Conservation (phyloP, 805 yeast species). For the Komagataella mondaviorum region DNA sequence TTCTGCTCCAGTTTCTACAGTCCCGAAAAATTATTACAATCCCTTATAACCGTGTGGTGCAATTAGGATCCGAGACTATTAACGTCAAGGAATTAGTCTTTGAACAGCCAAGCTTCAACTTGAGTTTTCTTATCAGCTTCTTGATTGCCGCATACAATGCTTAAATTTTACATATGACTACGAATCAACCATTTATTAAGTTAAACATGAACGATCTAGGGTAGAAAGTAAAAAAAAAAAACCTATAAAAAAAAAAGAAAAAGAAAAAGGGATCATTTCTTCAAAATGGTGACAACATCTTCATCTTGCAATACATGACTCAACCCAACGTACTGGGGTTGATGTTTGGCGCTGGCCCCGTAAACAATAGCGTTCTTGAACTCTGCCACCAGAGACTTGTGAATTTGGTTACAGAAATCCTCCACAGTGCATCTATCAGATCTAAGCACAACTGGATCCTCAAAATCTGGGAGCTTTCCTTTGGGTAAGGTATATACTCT, state of each 20-base stretch:
- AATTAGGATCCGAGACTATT: conserved; percentile 22
- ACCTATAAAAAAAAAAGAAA: neutral
- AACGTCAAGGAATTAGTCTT: conserved; percentile 38
- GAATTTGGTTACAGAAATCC: conserved; percentile 94
- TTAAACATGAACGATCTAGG: neutral
- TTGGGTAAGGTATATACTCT: conserved; percentile 97
- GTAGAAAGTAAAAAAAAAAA: neutral
- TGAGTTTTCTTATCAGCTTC: conserved; percentile 39
- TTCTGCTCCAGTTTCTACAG: conserved; percentile 37
- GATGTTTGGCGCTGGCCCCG: conserved; percentile 93
- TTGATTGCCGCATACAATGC: conserved; percentile 45
- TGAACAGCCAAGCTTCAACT: conserved; percentile 48
- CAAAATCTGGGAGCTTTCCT: conserved; percentile 86
- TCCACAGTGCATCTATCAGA: conserved; percentile 74
- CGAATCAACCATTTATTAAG: neutral
- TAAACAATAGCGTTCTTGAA: conserved; percentile 87
- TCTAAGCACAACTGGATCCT: conserved; percentile 88
- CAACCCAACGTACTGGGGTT: conserved; percentile 92
- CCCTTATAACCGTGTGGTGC: conserved; percentile 22
- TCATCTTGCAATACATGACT: conserved; percentile 80
- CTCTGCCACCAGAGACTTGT: conserved; percentile 86
- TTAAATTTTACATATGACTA: conserved; percentile 2
- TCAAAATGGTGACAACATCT: conserved; percentile 91
- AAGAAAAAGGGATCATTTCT: conserved; percentile 25
- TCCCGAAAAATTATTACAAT: conserved; percentile 37